Evolutionary conservation across 179 eudicot species (phyloP).

Genomic region (Nepenthes alata): DNA sequence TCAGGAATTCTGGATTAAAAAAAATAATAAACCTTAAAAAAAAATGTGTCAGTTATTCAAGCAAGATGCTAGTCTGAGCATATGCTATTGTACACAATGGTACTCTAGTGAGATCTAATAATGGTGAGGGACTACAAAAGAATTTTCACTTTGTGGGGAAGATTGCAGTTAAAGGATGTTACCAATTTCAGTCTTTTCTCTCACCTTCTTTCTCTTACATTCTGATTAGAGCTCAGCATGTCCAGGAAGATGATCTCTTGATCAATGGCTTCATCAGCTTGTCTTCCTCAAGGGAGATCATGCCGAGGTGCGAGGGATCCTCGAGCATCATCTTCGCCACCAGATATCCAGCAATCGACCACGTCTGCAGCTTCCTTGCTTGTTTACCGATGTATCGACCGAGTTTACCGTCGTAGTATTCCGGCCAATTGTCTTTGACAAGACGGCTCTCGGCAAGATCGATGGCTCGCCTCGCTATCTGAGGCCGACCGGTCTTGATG

Average conservation of each 20-base stretch:
- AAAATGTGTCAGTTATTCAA: constrained; percentile 8
- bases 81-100: constrained; percentile 17
- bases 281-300: constrained; percentile 9
- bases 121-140: constrained; percentile 20
- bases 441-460: constrained; percentile 9
- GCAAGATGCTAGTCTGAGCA: constrained; percentile 11
- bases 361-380: constrained; percentile 10
- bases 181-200: not conserved
- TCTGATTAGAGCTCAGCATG: constrained; percentile 4
- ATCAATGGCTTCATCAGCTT: constrained; percentile 9
- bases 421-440: constrained; percentile 7
- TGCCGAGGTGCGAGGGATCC: constrained; percentile 11
- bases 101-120: constrained; percentile 16
- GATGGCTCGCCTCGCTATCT: constrained; percentile 10
- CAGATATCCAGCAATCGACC: constrained; percentile 12
- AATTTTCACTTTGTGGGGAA: constrained; percentile 1
- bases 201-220: not conserved
- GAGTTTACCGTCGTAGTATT: constrained; percentile 10
- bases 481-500: constrained; percentile 11
- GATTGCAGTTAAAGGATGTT: not conserved
- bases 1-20: too few relatives aligned
- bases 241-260: constrained; percentile 15
- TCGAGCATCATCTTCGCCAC: constrained; percentile 11
- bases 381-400: constrained; percentile 11
- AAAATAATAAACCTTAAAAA: constrained; percentile 7